phyloP scores from a whole-genome alignment of 805 yeast genomes.

The Cyberlindnera maritima region DNA sequence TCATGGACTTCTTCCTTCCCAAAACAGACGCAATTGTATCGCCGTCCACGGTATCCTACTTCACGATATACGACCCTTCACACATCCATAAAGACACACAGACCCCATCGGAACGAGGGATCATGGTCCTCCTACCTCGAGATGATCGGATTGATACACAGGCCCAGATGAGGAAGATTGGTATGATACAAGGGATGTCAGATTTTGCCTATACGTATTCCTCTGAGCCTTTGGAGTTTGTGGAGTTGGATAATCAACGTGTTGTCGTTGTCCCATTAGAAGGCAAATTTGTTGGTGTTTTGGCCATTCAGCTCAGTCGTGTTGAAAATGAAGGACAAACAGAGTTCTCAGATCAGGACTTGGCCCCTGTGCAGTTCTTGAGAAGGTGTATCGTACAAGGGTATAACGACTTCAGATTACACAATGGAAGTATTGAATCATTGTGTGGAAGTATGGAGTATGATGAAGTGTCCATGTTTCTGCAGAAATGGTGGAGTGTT shows the following conservation, averaged over 20 bases:
- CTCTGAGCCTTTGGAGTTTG: constrained; percentile 17
- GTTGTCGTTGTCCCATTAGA: constrained; percentile 31
- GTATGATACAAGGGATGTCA: constrained; percentile 39
- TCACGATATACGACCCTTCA: constrained; percentile 40
- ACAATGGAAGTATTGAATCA: constrained; percentile 23
- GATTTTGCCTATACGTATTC: constrained; percentile 15
- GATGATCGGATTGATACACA: constrained; percentile 19
- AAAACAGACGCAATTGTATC: constrained; percentile 13
- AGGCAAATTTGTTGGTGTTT: constrained; percentile 25
- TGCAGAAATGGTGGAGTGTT: constrained; percentile 35
- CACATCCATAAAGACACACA: constrained; percentile 22
- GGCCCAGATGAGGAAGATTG: constrained; percentile 35
- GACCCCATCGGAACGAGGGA: constrained; percentile 8
- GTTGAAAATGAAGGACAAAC: constrained; percentile 17
- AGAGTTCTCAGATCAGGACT: constrained; percentile 8
- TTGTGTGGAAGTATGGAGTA: constrained; percentile 18
- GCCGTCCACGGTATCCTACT: constrained; percentile 25
- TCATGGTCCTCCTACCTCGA: constrained; percentile 33
- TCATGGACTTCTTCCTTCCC: constrained; percentile 25
- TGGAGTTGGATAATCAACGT: constrained; percentile 30
- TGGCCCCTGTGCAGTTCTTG: constrained; percentile 29
- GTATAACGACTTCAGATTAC: constrained; percentile 26
- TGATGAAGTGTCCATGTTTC: constrained; percentile 16
- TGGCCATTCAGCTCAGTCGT: constrained; percentile 22
- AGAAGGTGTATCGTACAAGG: constrained; percentile 26